Evolutionary conservation across 2,329 filamentous ascomycete species (phyloP).

Genomic region (Scolecobasidium constrictum): DNA sequence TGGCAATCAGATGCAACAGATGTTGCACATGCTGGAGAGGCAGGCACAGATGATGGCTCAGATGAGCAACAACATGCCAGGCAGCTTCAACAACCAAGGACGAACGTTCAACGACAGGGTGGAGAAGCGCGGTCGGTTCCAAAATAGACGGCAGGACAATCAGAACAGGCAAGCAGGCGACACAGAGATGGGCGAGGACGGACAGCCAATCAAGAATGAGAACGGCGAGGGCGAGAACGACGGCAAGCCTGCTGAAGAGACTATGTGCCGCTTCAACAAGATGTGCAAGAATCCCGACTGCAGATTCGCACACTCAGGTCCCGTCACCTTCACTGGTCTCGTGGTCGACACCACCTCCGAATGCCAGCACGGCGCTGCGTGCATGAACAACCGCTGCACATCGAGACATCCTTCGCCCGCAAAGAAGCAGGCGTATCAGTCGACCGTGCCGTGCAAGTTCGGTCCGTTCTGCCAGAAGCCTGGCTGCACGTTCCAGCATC

Average conservation of each 20-base stretch:
- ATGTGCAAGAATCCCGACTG: conserved; percentile 82
- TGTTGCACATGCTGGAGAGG: conserved; percentile 33
- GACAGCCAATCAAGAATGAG: conserved; percentile 24
- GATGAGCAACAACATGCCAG: conserved; percentile 42
- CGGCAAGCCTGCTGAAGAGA: conserved; percentile 41
- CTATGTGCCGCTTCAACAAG: conserved; percentile 80
- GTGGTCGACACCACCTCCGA: conserved; percentile 68
- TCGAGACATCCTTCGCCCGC: conserved; percentile 88
- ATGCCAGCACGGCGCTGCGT: conserved; percentile 79
- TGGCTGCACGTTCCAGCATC: conserved; percentile 81
- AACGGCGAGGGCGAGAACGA: conserved; percentile 34
- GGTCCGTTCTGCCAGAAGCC: conserved; percentile 86
- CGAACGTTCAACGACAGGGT: conserved; percentile 68
- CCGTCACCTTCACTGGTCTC: conserved; percentile 68
- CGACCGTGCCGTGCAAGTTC: conserved; percentile 80
- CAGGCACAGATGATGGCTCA: conserved; percentile 80
- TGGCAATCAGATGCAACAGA: conserved; percentile 6
- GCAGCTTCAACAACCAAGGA: conserved; percentile 30
- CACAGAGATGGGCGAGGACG: conserved; percentile 18
- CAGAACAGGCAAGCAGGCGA: conserved; percentile 34
- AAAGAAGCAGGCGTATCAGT: conserved; percentile 64
- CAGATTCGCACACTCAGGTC: conserved; percentile 88
- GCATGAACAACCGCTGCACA: conserved; percentile 92
- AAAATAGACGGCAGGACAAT: conserved; percentile 39
- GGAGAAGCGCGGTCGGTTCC: conserved; percentile 21